Evolutionary conservation across 306 rosid genomes (phyloP), one percentile per base, ranked within the genome.

Genomic region (Hippophae tibetana): DNA sequence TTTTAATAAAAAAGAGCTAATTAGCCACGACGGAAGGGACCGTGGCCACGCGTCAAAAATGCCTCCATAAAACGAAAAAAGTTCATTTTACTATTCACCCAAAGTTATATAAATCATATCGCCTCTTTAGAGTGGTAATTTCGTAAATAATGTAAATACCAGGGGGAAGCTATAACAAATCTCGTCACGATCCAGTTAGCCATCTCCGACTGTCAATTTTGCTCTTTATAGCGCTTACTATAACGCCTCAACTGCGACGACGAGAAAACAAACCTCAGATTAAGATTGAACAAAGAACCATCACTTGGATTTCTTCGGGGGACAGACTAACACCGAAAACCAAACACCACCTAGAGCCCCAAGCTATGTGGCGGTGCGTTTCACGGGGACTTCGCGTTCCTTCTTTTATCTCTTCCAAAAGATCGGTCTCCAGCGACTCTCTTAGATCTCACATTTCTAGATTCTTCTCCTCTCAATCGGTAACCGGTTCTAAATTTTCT

Each of bases 361-460:
- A 14, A 44, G 61, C 73, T 73, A 82, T 92, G 99, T 92, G 99
- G 99, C 88, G 99, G 42, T 82, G 88, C 72, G 84, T 92, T 63
- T 85, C 93, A 66, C 93, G 84, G 52, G 84, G 86, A 9, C 81
- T 90, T 68, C 84, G 84, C 38, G 70, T 79, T 43, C 72, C 83
- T 26, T 60, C 75, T 13, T 60, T 67, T 8, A 23, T 75, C 11
- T 69, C 69, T 69, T 66, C 81, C 57, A 56, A 64, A 60, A 73
- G 74, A 74, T 84, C 87, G 56, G 43, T n/a, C 45, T 53, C 80
- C 54, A 60, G 54, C 67, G 78, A 55, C 54, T 43, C 74, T 7
- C 67, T 83, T 69, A 69, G 93, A 85, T 92, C 89, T 80, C 84
- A 63, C 54, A 5, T 80, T 73, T 78, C 95, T 10, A 68, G 96